Evolutionary conservation across 2,329 filamentous ascomycete genomes (phyloP), one percentile per base, ranked within the genome.

Genomic region (Colletotrichum karsti): DNA sequence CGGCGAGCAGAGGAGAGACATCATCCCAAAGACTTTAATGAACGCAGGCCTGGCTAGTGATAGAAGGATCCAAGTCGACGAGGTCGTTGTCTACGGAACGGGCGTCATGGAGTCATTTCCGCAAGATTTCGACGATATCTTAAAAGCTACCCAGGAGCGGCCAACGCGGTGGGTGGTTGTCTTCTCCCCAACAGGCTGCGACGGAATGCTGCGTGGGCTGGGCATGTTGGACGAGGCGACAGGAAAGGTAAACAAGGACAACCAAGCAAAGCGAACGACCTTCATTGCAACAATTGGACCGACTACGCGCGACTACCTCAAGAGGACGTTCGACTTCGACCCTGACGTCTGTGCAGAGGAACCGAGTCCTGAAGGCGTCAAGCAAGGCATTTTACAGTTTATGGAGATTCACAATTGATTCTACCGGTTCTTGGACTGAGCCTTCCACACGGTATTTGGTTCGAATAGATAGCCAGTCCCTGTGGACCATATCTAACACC

Each of bases 201-300:
- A 90, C 70, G 84, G 82, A 72, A 86, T 91, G 83, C 81, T 91
- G 44, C 79, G 81, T 7, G 82, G 81, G 2, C 75, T 92, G 57
- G 86, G 82, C 3, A 72, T 87, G 71, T 74, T 90, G 18, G 85
- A 89, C 63, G 74, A 78, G 5, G 75, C 76, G 18, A 85, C 82
- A 1, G 81, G 81, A 20, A 84, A 77, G 73, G 80, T 76, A 20
- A 74, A 74, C 35, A 72, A 71, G 30, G 74, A 60, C 10, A 61
- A 71, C 5, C 10, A 30, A 10, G 73, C 57, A 12, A 70, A 67
- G 4, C 80, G 80, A 9, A 84, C 78, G 56, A 91, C 90, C 1
- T 90, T 88, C 70, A 84, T 98, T 69, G 93, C 92, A 13, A 97
- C 95, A 0, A 99, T 99, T 78, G 96, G 96, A 1, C 95, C 96